Conservation (phyloP, 345 rosid genomes). For the Arabidopsis arenosa region DNA sequence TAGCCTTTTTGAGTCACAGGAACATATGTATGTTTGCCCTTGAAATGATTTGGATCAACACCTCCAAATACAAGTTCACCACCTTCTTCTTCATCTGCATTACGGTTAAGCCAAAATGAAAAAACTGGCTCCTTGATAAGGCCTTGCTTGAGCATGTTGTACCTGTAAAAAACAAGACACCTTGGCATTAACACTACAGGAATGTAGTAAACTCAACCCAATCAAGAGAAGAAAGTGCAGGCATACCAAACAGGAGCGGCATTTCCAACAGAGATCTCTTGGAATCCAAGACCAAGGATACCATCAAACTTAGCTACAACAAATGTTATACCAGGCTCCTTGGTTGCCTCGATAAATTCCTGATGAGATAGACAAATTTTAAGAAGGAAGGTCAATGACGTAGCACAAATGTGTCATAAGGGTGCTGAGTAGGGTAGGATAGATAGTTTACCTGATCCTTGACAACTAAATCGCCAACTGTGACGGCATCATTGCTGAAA, state of each 20-base stretch:
- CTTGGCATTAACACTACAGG: slow-evolving; percentile 10
- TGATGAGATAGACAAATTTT: slow-evolving; percentile 33
- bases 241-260: slow-evolving; percentile 86
- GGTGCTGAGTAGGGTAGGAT: neutral
- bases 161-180: slow-evolving; percentile 54
- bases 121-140: slow-evolving; percentile 87
- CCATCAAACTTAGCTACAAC: slow-evolving; percentile 93
- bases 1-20: slow-evolving; percentile 93
- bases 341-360: slow-evolving; percentile 97
- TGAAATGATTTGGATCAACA: slow-evolving; percentile 79
- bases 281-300: slow-evolving; percentile 91
- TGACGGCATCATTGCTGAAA: slow-evolving; percentile 79
- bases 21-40: slow-evolving; percentile 87
- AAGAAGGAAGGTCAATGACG: slow-evolving; percentile 16
- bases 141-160: slow-evolving; percentile 82
- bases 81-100: slow-evolving; percentile 74
- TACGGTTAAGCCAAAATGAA: slow-evolving; percentile 97
- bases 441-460: slow-evolving; percentile 64
- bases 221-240: slow-evolving; percentile 4
- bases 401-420: neutral
- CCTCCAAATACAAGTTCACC: slow-evolving; percentile 98
- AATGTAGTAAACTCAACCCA: slow-evolving; percentile 8
- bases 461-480: slow-evolving; percentile 76
- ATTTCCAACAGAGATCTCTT: slow-evolving; percentile 87
- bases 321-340: slow-evolving; percentile 86